Conservation (phyloP, 1,139 yeast genomes). For the Saccharomyces pastorianus region DNA sequence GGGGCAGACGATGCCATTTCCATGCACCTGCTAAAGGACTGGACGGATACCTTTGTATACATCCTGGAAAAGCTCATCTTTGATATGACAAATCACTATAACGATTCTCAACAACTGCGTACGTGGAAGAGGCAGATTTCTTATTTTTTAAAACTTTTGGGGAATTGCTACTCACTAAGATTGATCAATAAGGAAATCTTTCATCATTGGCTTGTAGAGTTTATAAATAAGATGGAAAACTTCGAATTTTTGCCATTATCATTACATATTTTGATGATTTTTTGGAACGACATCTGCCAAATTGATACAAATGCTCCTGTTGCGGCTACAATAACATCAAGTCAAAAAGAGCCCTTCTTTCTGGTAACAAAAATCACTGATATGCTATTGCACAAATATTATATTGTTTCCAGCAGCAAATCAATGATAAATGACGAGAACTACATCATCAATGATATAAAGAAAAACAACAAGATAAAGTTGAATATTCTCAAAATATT, state of each 20-base stretch:
- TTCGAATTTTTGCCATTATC: conserved; percentile 43
- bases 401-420: conserved; percentile 26
- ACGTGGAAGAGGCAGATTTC: conserved; percentile 48
- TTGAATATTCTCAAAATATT: conserved; percentile 25
- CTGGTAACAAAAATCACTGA: conserved; percentile 56
- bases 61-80: conserved; percentile 26
- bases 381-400: conserved; percentile 38
- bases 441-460: conserved; percentile 34
- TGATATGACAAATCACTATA: conserved; percentile 28
- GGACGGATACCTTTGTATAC: conserved; percentile 50
- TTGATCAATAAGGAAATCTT: conserved; percentile 56
- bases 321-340: background rate
- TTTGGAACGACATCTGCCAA: conserved; percentile 56
- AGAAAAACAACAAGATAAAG: conserved; percentile 30
- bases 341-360: conserved; percentile 25
- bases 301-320: conserved; percentile 1
- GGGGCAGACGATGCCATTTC: conserved; percentile 34
- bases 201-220: conserved; percentile 53
- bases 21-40: conserved; percentile 66
- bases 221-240: conserved; percentile 42
- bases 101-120: conserved; percentile 24
- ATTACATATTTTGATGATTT: conserved; percentile 51
- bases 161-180: conserved; percentile 59
- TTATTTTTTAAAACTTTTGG: conserved; percentile 52
- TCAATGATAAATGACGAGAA: conserved; percentile 34